Percentiles rank a stretch among this genome's conserved stretches.
phyloP scores from a whole-genome alignment of 192 early-diverging fungal species.

The Podila epigama region DNA sequence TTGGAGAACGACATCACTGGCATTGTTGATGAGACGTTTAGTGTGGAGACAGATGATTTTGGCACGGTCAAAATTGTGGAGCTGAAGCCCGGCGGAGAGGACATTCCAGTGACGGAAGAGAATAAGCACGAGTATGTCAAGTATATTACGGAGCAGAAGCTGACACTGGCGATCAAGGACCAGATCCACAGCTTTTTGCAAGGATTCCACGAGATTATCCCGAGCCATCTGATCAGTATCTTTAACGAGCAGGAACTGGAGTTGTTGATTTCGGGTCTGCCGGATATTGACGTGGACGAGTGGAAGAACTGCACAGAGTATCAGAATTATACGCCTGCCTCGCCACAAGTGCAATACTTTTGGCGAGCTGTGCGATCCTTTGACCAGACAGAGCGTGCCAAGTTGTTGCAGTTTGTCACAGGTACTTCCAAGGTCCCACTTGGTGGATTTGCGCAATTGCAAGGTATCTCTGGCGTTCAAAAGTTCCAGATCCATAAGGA shows the following conservation, averaged over 20 bases:
- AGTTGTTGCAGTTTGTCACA: conserved; percentile 96
- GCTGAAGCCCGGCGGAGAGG: conserved; percentile 85
- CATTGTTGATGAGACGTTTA: conserved; percentile 94
- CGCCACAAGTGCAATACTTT: conserved; percentile 97
- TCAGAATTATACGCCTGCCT: conserved; percentile 84
- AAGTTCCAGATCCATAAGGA: conserved; percentile 99
- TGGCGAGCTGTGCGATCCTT: conserved; percentile 98
- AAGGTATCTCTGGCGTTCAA: conserved; percentile 93
- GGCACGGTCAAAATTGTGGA: conserved; percentile 87
- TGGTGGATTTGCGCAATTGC: conserved; percentile 90
- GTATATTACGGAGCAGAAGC: conserved; percentile 90
- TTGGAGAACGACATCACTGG: conserved; percentile 96
- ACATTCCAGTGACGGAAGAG: conserved; percentile 91
- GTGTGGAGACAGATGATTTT: conserved; percentile 93
- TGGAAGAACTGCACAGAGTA: conserved; percentile 99
- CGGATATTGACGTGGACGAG: conserved; percentile 99
- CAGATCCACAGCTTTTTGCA: conserved; percentile 93
- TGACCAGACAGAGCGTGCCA: conserved; percentile 97
- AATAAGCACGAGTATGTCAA: conserved; percentile 98
- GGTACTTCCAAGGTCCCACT: conserved; percentile 99
- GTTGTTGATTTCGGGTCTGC: conserved; percentile 96
- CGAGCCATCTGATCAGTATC: conserved; percentile 89
- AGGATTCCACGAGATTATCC: conserved; percentile 97
- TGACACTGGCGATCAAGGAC: conserved; percentile 91
- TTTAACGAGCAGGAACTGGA: conserved; percentile 99